These are phyloP conservation scores for Sphaerulina musiva DNA, from an alignment of 2,329 filamentous ascomycete species.

Conservation along the genomic window DNA sequence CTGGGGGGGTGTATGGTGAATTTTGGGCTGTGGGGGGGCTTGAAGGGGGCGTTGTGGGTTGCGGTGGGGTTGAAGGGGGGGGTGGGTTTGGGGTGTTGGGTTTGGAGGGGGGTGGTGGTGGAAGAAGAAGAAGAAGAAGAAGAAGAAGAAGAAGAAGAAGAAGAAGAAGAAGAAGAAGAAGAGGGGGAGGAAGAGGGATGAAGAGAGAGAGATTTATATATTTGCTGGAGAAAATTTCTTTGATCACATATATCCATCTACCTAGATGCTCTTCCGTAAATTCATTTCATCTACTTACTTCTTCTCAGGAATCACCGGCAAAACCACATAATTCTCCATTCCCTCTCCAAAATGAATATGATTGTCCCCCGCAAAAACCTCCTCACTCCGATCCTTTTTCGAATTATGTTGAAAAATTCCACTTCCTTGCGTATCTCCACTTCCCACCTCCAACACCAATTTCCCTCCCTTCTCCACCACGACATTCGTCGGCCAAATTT, in stretches of 20 bases:
- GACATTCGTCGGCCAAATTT: slow-evolving; percentile 60
- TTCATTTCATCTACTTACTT: not conserved
- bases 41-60: slow-evolving; percentile 48
- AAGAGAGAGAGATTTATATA: no score
- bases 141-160: slow-evolving; percentile 17
- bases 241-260: no score
- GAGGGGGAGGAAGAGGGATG: no score
- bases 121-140: slow-evolving; percentile 30
- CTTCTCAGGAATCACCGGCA: slow-evolving; percentile 49
- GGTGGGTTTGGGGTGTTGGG: slow-evolving; percentile 33
- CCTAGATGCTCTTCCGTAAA: no score
- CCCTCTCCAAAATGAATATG: slow-evolving; percentile 49
- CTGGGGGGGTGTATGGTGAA: slow-evolving; percentile 51
- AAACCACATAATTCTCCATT: slow-evolving; percentile 47
- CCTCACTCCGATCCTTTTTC: slow-evolving; percentile 22
- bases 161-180: slow-evolving; percentile 27
- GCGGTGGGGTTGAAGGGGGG: slow-evolving; percentile 38
- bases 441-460: slow-evolving; percentile 51
- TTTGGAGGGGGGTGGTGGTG: slow-evolving; percentile 33
- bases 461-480: slow-evolving; percentile 48
- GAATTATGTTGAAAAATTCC: slow-evolving; percentile 28
- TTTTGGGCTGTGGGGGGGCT: slow-evolving; percentile 39
- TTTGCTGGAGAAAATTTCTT: no score
- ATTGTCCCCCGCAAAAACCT: slow-evolving; percentile 45
- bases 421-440: slow-evolving; percentile 54